Evolutionary conservation across 768 basidiomycete species (phyloP).

Genomic region (Termitomyces titanicus): DNA sequence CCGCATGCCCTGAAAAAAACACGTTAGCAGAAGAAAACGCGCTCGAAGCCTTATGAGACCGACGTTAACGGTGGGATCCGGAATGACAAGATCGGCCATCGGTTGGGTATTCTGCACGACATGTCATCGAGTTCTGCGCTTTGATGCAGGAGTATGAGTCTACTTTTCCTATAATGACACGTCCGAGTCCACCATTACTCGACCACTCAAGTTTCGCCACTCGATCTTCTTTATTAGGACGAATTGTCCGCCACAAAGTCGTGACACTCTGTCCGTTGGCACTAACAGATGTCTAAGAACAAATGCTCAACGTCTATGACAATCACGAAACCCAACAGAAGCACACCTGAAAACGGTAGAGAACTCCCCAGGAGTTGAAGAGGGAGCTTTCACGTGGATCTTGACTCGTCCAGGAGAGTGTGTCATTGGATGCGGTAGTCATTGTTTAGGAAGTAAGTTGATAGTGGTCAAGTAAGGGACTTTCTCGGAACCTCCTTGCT

Average conservation of each 20-base stretch:
- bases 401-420: conserved; percentile 84
- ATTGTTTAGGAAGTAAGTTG: conserved; percentile 31
- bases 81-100: conserved; percentile 80
- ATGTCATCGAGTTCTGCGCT: conserved; percentile 21
- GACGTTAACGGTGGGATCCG: conserved; percentile 60
- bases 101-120: conserved; percentile 62
- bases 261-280: conserved; percentile 68
- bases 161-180: conserved; percentile 84
- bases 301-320: conserved; percentile 21
- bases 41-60: conserved; percentile 23
- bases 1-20: conserved; percentile 48
- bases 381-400: conserved; percentile 82
- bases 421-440: conserved; percentile 56
- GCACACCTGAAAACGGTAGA: conserved; percentile 76
- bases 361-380: conserved; percentile 77
- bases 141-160: conserved; percentile 15
- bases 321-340: conserved; percentile 14
- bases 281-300: conserved; percentile 58
- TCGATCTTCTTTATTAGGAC: conserved; percentile 82
- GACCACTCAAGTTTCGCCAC: conserved; percentile 89
- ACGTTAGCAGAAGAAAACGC: conserved; percentile 2
- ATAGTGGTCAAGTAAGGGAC: conserved; percentile 21
- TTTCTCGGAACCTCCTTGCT: conserved; percentile 21
- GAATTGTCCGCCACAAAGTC: conserved; percentile 77
- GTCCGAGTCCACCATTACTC: conserved; percentile 76